phyloP scores from a whole-genome alignment of 2,329 filamentous ascomycete genomes.

The Lachnellula arida region DNA sequence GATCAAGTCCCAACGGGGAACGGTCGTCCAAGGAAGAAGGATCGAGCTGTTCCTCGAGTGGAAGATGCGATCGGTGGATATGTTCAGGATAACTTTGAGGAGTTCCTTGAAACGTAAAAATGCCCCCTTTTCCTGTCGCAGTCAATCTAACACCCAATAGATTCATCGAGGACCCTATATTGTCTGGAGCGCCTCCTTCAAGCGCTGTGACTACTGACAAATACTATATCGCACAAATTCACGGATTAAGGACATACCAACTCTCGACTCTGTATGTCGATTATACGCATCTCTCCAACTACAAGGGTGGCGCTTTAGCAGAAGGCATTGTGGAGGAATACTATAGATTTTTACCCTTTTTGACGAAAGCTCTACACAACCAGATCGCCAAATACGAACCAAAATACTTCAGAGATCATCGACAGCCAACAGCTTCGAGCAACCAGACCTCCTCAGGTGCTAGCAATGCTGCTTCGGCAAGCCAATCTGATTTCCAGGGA shows the following conservation, averaged over 20 bases:
- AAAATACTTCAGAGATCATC: conserved; percentile 87
- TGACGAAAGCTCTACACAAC: conserved; percentile 83
- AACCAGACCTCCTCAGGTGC: conserved; percentile 64
- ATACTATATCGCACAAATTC: conserved; percentile 81
- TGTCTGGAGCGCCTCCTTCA: conserved; percentile 59
- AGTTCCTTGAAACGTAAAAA: conserved; percentile 70
- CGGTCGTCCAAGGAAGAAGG: conserved; percentile 37
- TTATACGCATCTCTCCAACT: conserved; percentile 75
- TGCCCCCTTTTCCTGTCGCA: background rate
- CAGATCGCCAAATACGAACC: conserved; percentile 93
- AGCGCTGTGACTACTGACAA: conserved; percentile 72
- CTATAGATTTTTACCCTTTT: conserved; percentile 90
- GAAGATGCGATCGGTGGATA: conserved; percentile 72
- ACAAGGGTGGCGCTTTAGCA: conserved; percentile 75
- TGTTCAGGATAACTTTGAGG: conserved; percentile 71
- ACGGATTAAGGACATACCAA: conserved; percentile 66
- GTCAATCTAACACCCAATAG: conserved; percentile 28
- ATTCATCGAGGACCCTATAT: conserved; percentile 64
- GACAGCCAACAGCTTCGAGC: conserved; percentile 74
- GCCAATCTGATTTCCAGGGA: conserved; percentile 57
- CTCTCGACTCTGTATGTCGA: conserved; percentile 87
- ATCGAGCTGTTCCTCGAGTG: conserved; percentile 60
- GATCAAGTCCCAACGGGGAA: conserved; percentile 56
- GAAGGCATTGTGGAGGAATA: conserved; percentile 85
- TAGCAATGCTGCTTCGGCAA: conserved; percentile 57